Conservation (phyloP, 129 eudicot genomes). For the Escallonia herrerae region DNA sequence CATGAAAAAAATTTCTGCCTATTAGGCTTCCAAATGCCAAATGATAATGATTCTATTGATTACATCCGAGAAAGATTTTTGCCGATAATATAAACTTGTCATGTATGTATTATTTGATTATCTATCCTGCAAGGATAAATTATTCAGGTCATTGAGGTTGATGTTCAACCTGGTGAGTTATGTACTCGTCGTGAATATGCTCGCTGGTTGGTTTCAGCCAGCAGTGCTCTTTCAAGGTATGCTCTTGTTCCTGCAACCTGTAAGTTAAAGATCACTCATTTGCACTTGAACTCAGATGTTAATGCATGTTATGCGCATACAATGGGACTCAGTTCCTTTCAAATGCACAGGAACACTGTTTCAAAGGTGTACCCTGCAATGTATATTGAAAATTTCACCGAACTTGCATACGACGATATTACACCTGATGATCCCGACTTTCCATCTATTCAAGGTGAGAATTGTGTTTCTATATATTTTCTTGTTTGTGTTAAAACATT, state of each 20-base stretch:
- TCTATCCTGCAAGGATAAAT: conserved; percentile 14
- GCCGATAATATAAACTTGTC: not conserved
- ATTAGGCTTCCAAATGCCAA: no score
- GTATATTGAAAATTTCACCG: conserved; percentile 87
- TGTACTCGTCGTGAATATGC: conserved; percentile 99
- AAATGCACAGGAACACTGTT: conserved; percentile 43
- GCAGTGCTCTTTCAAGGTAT: conserved; percentile 94
- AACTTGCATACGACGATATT: conserved; percentile 93
- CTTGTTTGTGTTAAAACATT: not conserved
- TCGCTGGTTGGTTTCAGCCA: conserved; percentile 95
- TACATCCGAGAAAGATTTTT: no score
- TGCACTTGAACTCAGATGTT: no score
- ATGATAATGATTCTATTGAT: no score
- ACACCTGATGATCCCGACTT: conserved; percentile 95
- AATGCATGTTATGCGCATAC: not conserved
- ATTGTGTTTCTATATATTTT: not conserved
- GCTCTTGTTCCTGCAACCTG: not conserved
- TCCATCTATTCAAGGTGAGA: conserved; percentile 83
- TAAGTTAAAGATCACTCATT: not conserved
- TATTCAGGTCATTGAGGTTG: conserved; percentile 81
- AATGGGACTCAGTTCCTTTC: conserved; percentile 4
- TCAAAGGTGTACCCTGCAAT: conserved; percentile 98
- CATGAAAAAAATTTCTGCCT: not conserved
- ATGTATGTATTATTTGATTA: conserved; percentile 3
- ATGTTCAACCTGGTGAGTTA: conserved; percentile 86